Conservation (phyloP, 345 rosid species). For the Melaleuca alternifolia region DNA sequence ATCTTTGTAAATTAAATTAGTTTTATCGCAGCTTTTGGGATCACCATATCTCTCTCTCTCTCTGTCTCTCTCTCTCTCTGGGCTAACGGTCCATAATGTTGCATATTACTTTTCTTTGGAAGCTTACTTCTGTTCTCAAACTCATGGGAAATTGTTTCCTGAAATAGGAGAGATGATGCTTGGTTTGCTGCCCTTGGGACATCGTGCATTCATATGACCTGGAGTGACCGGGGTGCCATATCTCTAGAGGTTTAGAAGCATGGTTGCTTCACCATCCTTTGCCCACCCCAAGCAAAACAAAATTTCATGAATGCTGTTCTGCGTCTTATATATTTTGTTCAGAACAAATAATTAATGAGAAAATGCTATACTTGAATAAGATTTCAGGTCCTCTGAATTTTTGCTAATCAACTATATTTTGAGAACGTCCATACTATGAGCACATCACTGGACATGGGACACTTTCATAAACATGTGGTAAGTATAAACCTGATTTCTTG, state of each 20-base stretch:
- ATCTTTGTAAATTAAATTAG: not conserved
- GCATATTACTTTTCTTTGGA: not conserved
- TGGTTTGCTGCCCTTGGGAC: slow-evolving; percentile 92
- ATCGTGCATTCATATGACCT: slow-evolving; percentile 86
- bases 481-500: not conserved
- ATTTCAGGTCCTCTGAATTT: not conserved
- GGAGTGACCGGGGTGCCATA: slow-evolving; percentile 87
- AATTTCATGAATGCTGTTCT: not conserved
- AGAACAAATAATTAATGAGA: not conserved
- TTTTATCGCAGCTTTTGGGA: not conserved
- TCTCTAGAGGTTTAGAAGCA: slow-evolving; percentile 63
- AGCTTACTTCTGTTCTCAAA: not conserved
- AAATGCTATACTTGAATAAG: not conserved
- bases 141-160: not conserved
- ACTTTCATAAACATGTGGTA: not conserved
- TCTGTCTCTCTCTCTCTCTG: too few relatives aligned
- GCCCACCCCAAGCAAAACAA: not conserved
- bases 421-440: not conserved
- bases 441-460: not conserved
- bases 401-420: not conserved
- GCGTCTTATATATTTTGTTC: not conserved
- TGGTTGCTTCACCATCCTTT: not conserved
- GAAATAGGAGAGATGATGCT: slow-evolving; percentile 79
- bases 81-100: not conserved
- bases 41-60: fast-evolving